Evolutionary conservation across 345 rosid species (phyloP).

Genomic region (Populus simonii): DNA sequence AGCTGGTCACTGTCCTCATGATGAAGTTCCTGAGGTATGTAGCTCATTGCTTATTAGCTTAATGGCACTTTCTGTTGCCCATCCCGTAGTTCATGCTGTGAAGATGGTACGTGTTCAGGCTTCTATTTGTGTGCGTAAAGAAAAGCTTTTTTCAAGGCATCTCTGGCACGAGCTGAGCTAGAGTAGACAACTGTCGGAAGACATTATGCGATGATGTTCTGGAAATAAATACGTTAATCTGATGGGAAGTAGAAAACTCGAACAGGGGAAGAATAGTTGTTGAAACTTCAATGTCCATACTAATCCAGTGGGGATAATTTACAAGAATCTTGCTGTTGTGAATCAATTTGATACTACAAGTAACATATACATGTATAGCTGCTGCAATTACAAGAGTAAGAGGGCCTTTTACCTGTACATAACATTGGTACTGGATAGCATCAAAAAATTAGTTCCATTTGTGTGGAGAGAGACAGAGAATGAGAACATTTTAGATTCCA

Average conservation of each 20-base stretch:
- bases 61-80: not conserved
- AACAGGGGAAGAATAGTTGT: not conserved
- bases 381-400: not conserved
- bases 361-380: not conserved
- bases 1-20: slow-evolving; percentile 99
- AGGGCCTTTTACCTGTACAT: not conserved
- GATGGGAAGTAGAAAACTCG: not conserved
- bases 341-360: not conserved
- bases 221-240: not conserved
- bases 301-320: not conserved
- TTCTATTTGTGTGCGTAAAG: not conserved
- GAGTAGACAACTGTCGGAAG: too few relatives aligned
- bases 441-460: not conserved
- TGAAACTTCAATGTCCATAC: not conserved
- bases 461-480: not conserved
- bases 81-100: not conserved
- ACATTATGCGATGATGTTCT: not conserved
- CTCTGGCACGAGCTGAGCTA: too few relatives aligned
- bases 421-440: too few relatives aligned
- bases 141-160: not conserved
- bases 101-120: not conserved
- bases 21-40: slow-evolving; percentile 96
- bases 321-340: not conserved
- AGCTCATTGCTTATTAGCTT: not conserved
- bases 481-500: not conserved